Percentiles rank a stretch among this genome's conserved stretches.
Evolutionary conservation across 2,329 filamentous ascomycete species (phyloP).

Genomic region (Colletotrichum incanum): DNA sequence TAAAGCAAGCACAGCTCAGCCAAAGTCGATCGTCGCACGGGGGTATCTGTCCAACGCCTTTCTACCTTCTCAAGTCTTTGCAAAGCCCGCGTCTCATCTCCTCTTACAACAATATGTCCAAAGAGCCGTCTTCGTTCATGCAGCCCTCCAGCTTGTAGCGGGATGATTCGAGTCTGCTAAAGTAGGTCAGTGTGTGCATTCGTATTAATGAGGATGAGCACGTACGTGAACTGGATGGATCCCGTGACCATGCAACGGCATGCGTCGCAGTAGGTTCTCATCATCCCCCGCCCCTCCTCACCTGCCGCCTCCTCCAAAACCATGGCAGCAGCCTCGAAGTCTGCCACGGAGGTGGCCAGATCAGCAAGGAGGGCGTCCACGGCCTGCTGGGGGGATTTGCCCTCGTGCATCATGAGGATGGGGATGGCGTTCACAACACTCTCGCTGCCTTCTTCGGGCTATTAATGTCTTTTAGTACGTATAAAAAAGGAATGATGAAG

Average conservation of each 20-base stretch:
- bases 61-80: background rate
- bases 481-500: no score
- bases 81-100: background rate
- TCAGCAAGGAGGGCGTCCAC: slow-evolving; percentile 44
- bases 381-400: slow-evolving; percentile 40
- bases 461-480: background rate
- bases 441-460: slow-evolving; percentile 38
- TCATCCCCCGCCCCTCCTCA: slow-evolving; percentile 2
- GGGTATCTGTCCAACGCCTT: background rate
- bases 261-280: slow-evolving; percentile 50
- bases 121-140: slow-evolving; percentile 51
- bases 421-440: slow-evolving; percentile 51
- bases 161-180: slow-evolving; percentile 50
- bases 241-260: slow-evolving; percentile 52
- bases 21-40: background rate
- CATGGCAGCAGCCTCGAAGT: slow-evolving; percentile 47
- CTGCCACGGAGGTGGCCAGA: slow-evolving; percentile 45
- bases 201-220: background rate
- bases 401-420: slow-evolving; percentile 45
- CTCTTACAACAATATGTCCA: slow-evolving; percentile 51
- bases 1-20: background rate
- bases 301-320: slow-evolving; percentile 37
- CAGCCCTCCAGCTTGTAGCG: slow-evolving; percentile 52
- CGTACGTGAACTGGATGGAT: slow-evolving; percentile 53
- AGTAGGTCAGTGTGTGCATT: slow-evolving; percentile 38